Evolutionary conservation across 768 basidiomycete genomes (phyloP).

Genomic region (Leccinum sublutescens): DNA sequence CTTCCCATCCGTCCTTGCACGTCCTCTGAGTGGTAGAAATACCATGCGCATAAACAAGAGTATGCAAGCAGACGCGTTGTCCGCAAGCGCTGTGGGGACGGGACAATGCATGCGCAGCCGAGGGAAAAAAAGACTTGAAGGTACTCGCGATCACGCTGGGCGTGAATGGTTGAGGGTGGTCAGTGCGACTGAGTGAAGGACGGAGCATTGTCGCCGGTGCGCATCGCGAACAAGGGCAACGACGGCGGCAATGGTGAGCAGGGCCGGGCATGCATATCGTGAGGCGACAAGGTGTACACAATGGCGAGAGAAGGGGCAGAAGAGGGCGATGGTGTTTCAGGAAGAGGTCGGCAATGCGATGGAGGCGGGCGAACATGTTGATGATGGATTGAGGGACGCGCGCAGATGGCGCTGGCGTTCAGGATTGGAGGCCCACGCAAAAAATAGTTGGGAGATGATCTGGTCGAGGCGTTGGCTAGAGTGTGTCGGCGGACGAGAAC

Average conservation of each 20-base stretch:
- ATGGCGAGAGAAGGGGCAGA: slow-evolving; percentile 42
- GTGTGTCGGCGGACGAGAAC: slow-evolving; percentile 31
- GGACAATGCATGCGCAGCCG: no score
- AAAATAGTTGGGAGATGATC: slow-evolving; percentile 35
- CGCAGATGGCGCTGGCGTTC: slow-evolving; percentile 25
- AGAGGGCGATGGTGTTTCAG: slow-evolving; percentile 48
- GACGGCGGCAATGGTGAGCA: slow-evolving; percentile 83
- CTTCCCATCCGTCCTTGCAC: no score
- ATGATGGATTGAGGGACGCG: slow-evolving; percentile 36
- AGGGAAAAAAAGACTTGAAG: no score
- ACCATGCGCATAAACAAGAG: no score
- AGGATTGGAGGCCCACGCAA: slow-evolving; percentile 50
- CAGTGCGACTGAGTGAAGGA: no score
- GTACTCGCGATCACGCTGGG: no score
- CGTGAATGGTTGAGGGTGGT: no score
- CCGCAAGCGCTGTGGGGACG: no score
- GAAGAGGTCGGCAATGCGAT: slow-evolving; percentile 45
- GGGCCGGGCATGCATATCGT: slow-evolving; percentile 89
- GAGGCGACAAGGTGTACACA: slow-evolving; percentile 86
- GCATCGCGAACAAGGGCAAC: not conserved
- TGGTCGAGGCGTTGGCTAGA: slow-evolving; percentile 36
- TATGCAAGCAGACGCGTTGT: no score
- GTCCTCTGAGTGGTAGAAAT: no score
- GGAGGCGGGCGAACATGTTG: slow-evolving; percentile 36
- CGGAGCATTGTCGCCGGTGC: no score